These are phyloP conservation scores for Tricholoma saponaceum DNA, from an alignment of 768 basidiomycete species.

Conservation along the genomic window DNA sequence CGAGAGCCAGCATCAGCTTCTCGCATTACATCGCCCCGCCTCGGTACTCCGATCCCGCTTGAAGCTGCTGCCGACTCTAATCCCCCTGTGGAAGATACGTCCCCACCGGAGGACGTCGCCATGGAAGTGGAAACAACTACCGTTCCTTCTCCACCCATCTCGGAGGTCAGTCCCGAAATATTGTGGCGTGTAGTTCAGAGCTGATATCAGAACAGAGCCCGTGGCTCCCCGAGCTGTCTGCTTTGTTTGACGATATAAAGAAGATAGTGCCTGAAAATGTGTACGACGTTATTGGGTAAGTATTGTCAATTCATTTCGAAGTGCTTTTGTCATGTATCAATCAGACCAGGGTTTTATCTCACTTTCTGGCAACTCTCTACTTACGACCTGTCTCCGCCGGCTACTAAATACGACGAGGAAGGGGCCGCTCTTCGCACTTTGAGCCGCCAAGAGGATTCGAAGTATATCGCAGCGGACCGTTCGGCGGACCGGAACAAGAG, in stretches of 20 bases:
- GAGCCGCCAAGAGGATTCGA: conserved; percentile 65
- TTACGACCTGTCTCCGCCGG: conserved; percentile 82
- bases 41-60: conserved; percentile 22
- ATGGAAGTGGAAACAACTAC: conserved; percentile 50
- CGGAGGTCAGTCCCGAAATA: conserved; percentile 33
- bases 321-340: conserved; percentile 8
- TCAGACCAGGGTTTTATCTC: conserved; percentile 85
- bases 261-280: conserved; percentile 66
- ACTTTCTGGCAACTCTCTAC: conserved; percentile 97
- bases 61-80: conserved; percentile 26
- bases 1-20: conserved; percentile 61
- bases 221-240: conserved; percentile 74
- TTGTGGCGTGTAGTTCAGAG: neutral
- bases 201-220: conserved; percentile 45
- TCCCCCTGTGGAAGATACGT: conserved; percentile 17
- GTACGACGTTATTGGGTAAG: conserved; percentile 70
- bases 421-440: conserved; percentile 53
- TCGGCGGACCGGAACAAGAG: conserved; percentile 64
- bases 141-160: conserved; percentile 18
- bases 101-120: conserved; percentile 34
- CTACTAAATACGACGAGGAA: conserved; percentile 76
- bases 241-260: conserved; percentile 73
- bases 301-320: neutral
- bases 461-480: conserved; percentile 63
- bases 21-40: conserved; percentile 61